Base-by-base conservation (phyloP, 768 basidiomycete species). In the Strobilomyces dryophilus region DNA sequence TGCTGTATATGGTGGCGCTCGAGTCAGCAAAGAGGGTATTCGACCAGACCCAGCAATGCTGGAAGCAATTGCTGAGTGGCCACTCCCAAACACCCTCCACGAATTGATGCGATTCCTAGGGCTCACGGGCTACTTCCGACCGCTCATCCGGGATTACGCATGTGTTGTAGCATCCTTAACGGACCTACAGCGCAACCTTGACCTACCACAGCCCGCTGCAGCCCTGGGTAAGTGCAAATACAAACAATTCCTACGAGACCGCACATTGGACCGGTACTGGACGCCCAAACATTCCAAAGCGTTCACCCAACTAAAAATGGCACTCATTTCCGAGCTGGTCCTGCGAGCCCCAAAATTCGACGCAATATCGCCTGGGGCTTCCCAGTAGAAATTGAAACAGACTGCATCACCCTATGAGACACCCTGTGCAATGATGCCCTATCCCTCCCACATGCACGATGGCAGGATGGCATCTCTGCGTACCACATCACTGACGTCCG, bases 271-370 rank as follows among this genome's bases (percentile, higher is more conserved):
- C 4, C 34, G 14, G 0, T 20, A 55, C 34, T 64, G 72, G 69
- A 56, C 44, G 1, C 2, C 12, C 0, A 17, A 54, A 36, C 70
- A 71, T 39, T 54, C 54, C 5, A 46, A 57, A 7, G 60, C 66
- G 1, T 71, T 73, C 43, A 14, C 71, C 0, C 18, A 27, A 1
- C 54, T 77, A 8, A 76, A 78, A 20, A 14, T 10, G 7, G 47
- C 59, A 0, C 51, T 76, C 0, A 63, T 67, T 37, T 52, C 21
- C 55, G 31, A 44, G 10, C 49, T 42, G 2, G 34, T 51, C 4
- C 42, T 51, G 1, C 2, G 18, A 1, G 26, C 58, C 0, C 71
- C 71, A 1, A 39, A 55, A 8, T 77, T 53, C 36, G 70, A 76
- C 44, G 60, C 1, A 58, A 72, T 43, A 61, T 59, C 1, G 57